Evolutionary conservation across 306 rosid species (phyloP).

Genomic region (Medicago truncatula): DNA sequence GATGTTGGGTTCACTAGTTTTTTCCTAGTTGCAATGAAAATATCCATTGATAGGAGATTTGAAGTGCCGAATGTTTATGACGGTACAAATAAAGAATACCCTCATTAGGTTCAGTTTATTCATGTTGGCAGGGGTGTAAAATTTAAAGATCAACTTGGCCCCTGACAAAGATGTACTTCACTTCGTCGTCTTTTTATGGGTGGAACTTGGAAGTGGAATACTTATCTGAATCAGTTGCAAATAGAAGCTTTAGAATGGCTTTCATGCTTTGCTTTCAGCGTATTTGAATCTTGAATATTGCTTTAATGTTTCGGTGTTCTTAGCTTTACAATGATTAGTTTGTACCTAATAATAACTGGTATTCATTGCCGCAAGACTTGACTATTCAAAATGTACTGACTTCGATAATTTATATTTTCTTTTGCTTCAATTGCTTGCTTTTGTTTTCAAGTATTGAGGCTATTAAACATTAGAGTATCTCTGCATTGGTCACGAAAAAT

Average conservation of each 20-base stretch:
- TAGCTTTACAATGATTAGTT: slow-evolving; percentile 14
- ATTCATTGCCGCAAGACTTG: slow-evolving; percentile 26
- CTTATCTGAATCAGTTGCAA: slow-evolving; percentile 25
- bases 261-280: slow-evolving; percentile 24
- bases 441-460: slow-evolving; percentile 15
- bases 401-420: slow-evolving; percentile 11
- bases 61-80: background rate
- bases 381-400: background rate
- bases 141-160: slow-evolving; percentile 25
- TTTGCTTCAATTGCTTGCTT: background rate
- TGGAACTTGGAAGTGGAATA: slow-evolving; percentile 44
- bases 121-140: slow-evolving; percentile 56
- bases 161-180: slow-evolving; percentile 32
- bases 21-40: background rate
- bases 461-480: slow-evolving; percentile 1
- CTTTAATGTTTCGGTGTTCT: background rate
- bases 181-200: slow-evolving; percentile 27
- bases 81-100: slow-evolving; percentile 25
- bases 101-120: slow-evolving; percentile 50
- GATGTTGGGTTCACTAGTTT: background rate
- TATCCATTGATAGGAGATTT: slow-evolving; percentile 10
- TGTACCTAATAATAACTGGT: slow-evolving; percentile 1
- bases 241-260: slow-evolving; percentile 32
- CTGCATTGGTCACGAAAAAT: slow-evolving; percentile 18
- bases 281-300: slow-evolving; percentile 18